A percentile compares a stretch with the other conserved stretches of the same genome.
phyloP scores from a whole-genome alignment of 2,329 filamentous ascomycete species.

The Penicillium brasilianum region DNA sequence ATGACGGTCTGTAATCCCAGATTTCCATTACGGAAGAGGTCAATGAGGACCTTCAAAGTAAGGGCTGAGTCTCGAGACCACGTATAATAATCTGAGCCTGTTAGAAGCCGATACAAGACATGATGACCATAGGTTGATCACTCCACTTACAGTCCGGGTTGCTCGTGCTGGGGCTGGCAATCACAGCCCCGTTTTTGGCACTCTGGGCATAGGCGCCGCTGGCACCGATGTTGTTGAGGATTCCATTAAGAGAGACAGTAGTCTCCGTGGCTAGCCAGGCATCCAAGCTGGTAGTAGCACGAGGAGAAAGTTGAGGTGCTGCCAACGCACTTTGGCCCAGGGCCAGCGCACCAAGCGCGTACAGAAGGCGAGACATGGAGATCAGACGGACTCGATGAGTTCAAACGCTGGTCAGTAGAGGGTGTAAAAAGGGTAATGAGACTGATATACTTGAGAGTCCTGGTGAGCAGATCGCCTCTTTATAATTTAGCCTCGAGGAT shows the following conservation, averaged over 20 bases:
- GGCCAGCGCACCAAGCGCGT: slow-evolving; percentile 28
- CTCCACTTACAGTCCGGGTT: slow-evolving; percentile 1
- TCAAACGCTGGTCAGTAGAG: background rate
- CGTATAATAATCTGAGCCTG: slow-evolving; percentile 70
- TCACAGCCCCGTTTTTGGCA: slow-evolving; percentile 56
- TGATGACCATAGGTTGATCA: background rate
- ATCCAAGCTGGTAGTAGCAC: slow-evolving; percentile 29
- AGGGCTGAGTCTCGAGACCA: slow-evolving; percentile 81
- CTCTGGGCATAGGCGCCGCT: slow-evolving; percentile 56
- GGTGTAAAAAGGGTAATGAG: background rate
- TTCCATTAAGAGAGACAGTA: slow-evolving; percentile 56
- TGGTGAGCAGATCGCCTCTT: background rate
- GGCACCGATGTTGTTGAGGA: slow-evolving; percentile 61
- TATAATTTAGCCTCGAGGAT: background rate
- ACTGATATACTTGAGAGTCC: background rate
- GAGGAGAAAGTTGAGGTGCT: slow-evolving; percentile 24
- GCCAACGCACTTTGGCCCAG: slow-evolving; percentile 27
- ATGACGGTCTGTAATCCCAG: slow-evolving; percentile 63
- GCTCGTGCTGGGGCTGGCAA: slow-evolving; percentile 60
- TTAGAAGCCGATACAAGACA: background rate
- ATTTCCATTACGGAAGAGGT: slow-evolving; percentile 68
- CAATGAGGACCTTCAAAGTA: slow-evolving; percentile 70
- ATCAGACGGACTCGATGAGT: background rate
- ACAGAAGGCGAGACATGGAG: slow-evolving; percentile 5
- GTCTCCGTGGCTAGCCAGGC: slow-evolving; percentile 47